phyloP scores from a whole-genome alignment of 2,329 filamentous ascomycete species.

The Ophiostoma perfectum region DNA sequence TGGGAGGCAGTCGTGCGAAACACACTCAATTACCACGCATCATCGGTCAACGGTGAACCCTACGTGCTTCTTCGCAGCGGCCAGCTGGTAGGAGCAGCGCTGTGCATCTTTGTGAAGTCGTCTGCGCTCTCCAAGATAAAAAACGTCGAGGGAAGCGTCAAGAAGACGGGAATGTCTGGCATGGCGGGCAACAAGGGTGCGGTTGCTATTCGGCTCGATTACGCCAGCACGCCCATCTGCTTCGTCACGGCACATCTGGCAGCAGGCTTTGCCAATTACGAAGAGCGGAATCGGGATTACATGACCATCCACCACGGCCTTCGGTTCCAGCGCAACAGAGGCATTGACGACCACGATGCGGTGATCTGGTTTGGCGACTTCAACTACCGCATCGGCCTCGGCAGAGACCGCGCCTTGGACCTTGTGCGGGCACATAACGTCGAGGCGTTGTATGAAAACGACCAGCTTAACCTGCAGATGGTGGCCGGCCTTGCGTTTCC shows the following conservation, averaged over 20 bases:
- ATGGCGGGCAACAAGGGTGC: conserved; percentile 98
- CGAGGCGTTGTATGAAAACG: conserved; percentile 79
- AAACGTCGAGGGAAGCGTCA: conserved; percentile 92
- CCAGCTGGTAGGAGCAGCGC: conserved; percentile 86
- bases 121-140: conserved; percentile 77
- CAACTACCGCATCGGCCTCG: conserved; percentile 91
- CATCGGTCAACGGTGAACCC: conserved; percentile 59
- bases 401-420: conserved; percentile 68
- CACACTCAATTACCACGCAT: conserved; percentile 68
- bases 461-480: conserved; percentile 97
- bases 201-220: conserved; percentile 92
- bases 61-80: conserved; percentile 89
- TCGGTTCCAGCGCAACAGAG: conserved; percentile 82
- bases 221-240: conserved; percentile 85
- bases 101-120: conserved; percentile 84
- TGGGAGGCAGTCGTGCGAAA: conserved; percentile 81
- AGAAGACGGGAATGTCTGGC: conserved; percentile 90
- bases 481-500: conserved; percentile 82
- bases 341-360: conserved; percentile 82
- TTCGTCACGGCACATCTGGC: conserved; percentile 96
- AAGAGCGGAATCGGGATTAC: conserved; percentile 92
- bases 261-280: conserved; percentile 93
- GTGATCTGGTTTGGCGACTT: conserved; percentile 97
- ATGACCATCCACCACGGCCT: conserved; percentile 80
- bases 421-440: conserved; percentile 69